A percentile compares a stretch with the other conserved stretches of the same genome.
These are phyloP conservation scores for Ustilago bromivora DNA, from an alignment of 1,284 basidiomycete genomes.

Conservation along the genomic window DNA sequence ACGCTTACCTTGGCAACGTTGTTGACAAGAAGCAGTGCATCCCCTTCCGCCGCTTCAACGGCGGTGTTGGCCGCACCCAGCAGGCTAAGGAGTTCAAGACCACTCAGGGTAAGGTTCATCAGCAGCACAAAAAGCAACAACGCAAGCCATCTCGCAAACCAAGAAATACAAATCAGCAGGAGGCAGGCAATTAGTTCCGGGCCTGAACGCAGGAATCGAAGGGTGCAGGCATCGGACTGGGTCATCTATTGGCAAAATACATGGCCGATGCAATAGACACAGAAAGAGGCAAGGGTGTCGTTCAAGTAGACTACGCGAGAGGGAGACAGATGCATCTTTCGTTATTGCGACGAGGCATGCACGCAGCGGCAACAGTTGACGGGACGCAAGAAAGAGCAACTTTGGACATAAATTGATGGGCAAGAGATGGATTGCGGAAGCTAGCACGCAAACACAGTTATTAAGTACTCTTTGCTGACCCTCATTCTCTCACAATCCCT, in stretches of 20 bases:
- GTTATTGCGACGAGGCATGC: too few relatives aligned
- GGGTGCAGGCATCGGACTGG: too few relatives aligned
- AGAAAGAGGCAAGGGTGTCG: too few relatives aligned
- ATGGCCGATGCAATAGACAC: too few relatives aligned
- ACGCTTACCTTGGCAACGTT: slow-evolving; percentile 92
- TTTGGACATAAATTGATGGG: background rate
- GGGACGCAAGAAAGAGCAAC: background rate
- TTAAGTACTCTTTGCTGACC: slow-evolving; percentile 17
- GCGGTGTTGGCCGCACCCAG: slow-evolving; percentile 94
- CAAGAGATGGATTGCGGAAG: background rate
- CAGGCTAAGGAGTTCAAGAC: slow-evolving; percentile 98
- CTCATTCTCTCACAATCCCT: background rate
- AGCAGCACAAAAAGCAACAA: background rate
- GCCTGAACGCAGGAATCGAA: background rate
- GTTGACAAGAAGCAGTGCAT: slow-evolving; percentile 96
- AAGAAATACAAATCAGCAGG: background rate
- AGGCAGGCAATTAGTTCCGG: background rate
- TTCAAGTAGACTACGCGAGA: too few relatives aligned
- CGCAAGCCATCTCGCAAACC: background rate
- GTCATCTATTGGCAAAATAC: too few relatives aligned
- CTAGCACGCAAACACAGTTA: background rate
- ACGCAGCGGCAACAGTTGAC: too few relatives aligned
- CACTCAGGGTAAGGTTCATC: slow-evolving; percentile 83
- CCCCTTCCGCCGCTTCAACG: slow-evolving; percentile 96
- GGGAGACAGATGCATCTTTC: too few relatives aligned